Evolutionary conservation across 108 stramenopile genomes (phyloP), one percentile per base, ranked within the genome.

Genomic region (Cyclotella distinguenda): DNA sequence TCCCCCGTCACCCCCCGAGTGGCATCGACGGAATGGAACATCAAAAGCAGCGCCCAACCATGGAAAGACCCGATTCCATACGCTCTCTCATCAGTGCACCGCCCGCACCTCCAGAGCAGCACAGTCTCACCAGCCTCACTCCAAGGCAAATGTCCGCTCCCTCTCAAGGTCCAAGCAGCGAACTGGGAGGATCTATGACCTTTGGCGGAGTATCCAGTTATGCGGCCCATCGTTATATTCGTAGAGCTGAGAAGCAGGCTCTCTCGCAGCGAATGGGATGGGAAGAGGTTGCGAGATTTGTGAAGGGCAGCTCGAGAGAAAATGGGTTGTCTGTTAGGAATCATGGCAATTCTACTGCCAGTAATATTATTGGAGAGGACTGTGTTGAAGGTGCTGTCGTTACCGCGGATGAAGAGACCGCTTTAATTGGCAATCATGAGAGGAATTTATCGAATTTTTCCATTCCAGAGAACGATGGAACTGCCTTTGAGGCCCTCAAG

Each of bases 401-500:
- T 27, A 40, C 0, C 27, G 58, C 40, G 0, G 58, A 59, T 27
- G 58, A 59, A 59, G 31, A 28, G 42, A 43, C 40, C 8, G 26
- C 10, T 13, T 25, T 45, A 26, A 38, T 30, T 10, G 66, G 45
- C 27, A 33, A 35, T 31, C 16, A 21, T 16, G 4, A 25, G 16
- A 7, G 36, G 27, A 28, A 22, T 23, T 33, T 32, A 19, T 46
- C 45, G 44, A 28, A 10, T 1, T 35, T 23, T 19, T 11, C 21
- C 10, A 50, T 33, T 22, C 7, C 15, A 28, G 34, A 39, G 33
- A 21, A 11, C 25, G 60, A 62, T 4, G 66, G 45, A 13, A 62
- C 45, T 23, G 48, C 74, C 0, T 46, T 53, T 38, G 66, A 63
- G 47, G 66, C 60, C 40, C 66, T 78, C 15, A 66, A 53, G 9